phyloP scores from a whole-genome alignment of 1,284 basidiomycete species.

The Leucoagaricus sp. region DNA sequence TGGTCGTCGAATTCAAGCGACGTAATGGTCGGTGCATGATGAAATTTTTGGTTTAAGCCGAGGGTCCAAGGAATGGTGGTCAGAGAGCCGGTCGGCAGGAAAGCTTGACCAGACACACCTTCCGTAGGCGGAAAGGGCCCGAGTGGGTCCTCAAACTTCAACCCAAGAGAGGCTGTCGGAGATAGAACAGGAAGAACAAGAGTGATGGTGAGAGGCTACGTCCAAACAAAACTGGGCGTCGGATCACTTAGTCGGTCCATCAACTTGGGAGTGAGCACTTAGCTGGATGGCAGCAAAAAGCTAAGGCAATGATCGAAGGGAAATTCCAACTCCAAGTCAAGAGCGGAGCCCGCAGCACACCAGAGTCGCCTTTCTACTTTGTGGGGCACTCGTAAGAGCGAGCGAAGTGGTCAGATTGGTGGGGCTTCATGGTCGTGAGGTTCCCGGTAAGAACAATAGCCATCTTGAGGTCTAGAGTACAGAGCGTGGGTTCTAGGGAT shows the following conservation, averaged over 20 bases:
- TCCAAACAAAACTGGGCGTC: not conserved
- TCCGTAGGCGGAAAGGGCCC: conserved; percentile 1
- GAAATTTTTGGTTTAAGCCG: not conserved
- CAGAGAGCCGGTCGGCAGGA: not conserved
- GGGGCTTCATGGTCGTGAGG: conserved; percentile 7
- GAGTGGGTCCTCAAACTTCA: not conserved
- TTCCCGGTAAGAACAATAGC: conserved; percentile 8
- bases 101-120: not conserved
- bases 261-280: not conserved
- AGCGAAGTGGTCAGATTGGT: conserved; percentile 1
- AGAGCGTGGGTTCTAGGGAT: conserved; percentile 7
- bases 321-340: not conserved
- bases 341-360: conserved; percentile 2
- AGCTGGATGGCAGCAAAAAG: not conserved
- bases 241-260: conserved; percentile 7
- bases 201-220: not conserved
- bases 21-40: not conserved
- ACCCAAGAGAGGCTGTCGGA: conserved; percentile 8
- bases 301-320: conserved; percentile 7
- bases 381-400: not conserved
- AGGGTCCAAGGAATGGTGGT: not conserved
- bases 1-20: not conserved
- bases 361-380: not conserved
- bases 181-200: conserved; percentile 3
- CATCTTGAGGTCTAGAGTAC: conserved; percentile 6